These are phyloP conservation scores for Dryas drummondii DNA, from an alignment of 306 rosid species.

Conservation along the genomic window DNA sequence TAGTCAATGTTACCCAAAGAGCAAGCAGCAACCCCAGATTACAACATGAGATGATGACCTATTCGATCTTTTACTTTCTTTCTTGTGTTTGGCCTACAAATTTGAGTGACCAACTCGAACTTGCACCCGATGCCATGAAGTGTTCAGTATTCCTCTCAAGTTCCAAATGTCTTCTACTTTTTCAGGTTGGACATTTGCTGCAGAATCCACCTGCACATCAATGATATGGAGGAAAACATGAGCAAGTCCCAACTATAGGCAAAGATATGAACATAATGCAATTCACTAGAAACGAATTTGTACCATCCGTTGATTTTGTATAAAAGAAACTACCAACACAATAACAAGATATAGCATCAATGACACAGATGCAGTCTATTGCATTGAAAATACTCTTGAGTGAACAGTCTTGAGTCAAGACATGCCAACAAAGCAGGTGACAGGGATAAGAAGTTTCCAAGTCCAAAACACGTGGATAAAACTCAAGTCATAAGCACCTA, in stretches of 20 bases:
- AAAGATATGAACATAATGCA: not conserved
- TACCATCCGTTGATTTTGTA: not conserved
- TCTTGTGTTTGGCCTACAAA: conserved; percentile 32
- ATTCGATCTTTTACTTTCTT: not conserved
- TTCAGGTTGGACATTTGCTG: conserved; percentile 89
- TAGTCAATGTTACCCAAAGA: not conserved
- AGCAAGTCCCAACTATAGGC: not conserved
- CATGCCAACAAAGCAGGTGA: not conserved
- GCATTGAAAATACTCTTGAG: not conserved
- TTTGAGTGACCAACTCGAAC: conserved; percentile 74
- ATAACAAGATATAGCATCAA: not conserved
- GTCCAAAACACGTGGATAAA: conserved; percentile 2
- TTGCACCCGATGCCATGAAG: conserved; percentile 83
- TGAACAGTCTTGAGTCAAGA: not conserved
- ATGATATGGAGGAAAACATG: not conserved
- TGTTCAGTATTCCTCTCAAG: conserved; percentile 87
- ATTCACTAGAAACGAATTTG: not conserved
- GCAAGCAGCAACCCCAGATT: not conserved
- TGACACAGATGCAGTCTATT: not conserved
- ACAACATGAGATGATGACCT: not conserved
- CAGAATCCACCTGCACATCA: conserved; percentile 73
- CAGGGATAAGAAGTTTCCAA: conserved; percentile 3
- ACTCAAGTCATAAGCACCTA: not conserved
- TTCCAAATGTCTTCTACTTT: conserved; percentile 86
- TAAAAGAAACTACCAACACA: not conserved